Conservation (phyloP, 495 filamentous ascomycete genomes). For the Thermothielavioides terrestris region DNA sequence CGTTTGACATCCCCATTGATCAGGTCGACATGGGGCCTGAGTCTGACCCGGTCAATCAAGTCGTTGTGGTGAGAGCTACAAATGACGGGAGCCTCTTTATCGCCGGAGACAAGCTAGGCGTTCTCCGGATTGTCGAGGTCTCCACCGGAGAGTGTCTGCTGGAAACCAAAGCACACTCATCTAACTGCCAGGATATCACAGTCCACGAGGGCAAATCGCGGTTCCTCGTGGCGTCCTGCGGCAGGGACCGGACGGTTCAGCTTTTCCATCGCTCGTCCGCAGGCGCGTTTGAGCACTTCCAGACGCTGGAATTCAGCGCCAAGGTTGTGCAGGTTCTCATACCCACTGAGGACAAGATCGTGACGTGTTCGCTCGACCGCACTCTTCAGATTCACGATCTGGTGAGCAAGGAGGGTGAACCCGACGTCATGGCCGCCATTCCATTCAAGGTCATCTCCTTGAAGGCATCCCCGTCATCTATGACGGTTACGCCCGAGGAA, state of each 20-base stretch:
- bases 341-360: constrained; percentile 48
- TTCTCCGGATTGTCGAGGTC: constrained; percentile 53
- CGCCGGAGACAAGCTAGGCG: constrained; percentile 76
- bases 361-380: constrained; percentile 84
- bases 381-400: constrained; percentile 71
- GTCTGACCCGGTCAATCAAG: constrained; percentile 56
- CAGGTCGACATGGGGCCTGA: constrained; percentile 50
- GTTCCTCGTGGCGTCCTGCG: constrained; percentile 64
- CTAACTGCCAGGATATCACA: constrained; percentile 76
- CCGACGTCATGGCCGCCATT: constrained; percentile 64
- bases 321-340: constrained; percentile 42
- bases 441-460: constrained; percentile 65
- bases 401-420: constrained; percentile 60
- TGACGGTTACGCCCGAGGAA: constrained; percentile 57
- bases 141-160: constrained; percentile 44
- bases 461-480: constrained; percentile 78
- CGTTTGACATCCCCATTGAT: constrained; percentile 61
- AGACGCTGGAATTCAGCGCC: constrained; percentile 41
- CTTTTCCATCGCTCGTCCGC: constrained; percentile 57
- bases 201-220: constrained; percentile 48
- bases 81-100: constrained; percentile 56
- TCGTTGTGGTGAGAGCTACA: constrained; percentile 59
- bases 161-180: constrained; percentile 74
- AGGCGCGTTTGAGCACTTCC: constrained; percentile 40
- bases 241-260: constrained; percentile 84